Evolutionary conservation across 148 eudicot species (phyloP).

Genomic region (Rhododendron ovatum): DNA sequence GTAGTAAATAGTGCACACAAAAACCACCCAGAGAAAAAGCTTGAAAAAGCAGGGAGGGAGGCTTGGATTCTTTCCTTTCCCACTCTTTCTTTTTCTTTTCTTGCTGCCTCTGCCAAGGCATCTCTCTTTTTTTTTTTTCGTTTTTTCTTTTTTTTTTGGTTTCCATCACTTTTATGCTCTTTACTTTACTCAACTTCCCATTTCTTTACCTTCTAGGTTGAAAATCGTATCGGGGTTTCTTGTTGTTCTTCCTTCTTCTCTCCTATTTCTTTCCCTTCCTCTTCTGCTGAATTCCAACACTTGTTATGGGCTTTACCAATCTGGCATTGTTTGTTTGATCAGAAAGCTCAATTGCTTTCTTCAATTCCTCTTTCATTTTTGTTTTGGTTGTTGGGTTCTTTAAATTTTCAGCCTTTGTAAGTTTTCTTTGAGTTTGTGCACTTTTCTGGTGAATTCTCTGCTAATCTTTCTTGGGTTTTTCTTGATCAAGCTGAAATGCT

Average conservation of each 20-base stretch:
- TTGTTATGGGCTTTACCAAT: constrained; percentile 15
- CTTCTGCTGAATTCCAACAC: constrained; percentile 20
- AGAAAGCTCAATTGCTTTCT: constrained; percentile 43
- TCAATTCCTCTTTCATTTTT: not conserved
- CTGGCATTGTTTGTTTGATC: constrained; percentile 38
- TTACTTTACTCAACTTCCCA: constrained; percentile 25
- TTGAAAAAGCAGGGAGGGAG: constrained; percentile 25
- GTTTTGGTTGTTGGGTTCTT: not conserved
- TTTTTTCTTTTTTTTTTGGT: not conserved
- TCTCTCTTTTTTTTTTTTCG: constrained; percentile 21
- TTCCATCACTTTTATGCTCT: constrained; percentile 24
- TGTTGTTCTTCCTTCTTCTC: constrained; percentile 14
- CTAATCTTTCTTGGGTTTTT: constrained; percentile 15
- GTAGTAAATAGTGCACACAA: not conserved
- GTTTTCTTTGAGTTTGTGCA: not conserved
- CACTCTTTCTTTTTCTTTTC: constrained; percentile 27
- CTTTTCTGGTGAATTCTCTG: constrained; percentile 2
- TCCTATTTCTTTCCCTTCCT: constrained; percentile 9
- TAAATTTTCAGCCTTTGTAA: not conserved
- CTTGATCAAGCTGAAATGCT: constrained; percentile 6
- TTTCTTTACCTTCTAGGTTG: constrained; percentile 20
- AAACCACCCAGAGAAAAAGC: constrained; percentile 13
- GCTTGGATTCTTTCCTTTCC: constrained; percentile 20
- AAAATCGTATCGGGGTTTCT: constrained; percentile 15
- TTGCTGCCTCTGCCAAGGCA: constrained; percentile 61